Evolutionary conservation across 1,139 yeast genomes (phyloP), one percentile per base, ranked within the genome.

Genomic region (Candida smagusa): DNA sequence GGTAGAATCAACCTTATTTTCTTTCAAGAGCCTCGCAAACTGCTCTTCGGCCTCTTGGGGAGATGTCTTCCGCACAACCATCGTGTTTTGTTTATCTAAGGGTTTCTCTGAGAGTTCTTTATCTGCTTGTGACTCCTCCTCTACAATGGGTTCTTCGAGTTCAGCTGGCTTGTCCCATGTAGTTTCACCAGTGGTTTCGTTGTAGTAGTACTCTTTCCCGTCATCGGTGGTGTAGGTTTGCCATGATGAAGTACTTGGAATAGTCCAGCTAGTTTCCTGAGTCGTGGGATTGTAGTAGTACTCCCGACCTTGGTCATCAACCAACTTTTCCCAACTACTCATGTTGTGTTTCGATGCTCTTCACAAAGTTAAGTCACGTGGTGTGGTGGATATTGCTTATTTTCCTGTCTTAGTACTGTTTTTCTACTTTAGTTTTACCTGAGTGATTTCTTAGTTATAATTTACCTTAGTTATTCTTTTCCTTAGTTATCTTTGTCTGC

Each of bases 121-220:
- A 26, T 50, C 56, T 11, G 35, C 28, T 13, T 37, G 46, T n/a
- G 40, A 25, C 9, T 41, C 46, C 16, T 42, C 47, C 7, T 44
- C 30, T 16, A 16, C 19, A 5, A 31, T 41, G 12, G 35, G 34
- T 12, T n/a, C 28, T 11, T 30, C 29, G 3, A 64, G 56, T 16
- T 64, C 82, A 0, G 54, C 65, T 0, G 97, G 97, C 16, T 75
- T 58, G 21, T 81, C 87, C 97, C 97, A 90, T 0, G 84, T 81
- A 9, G 95, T 82, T 50, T 81, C 81, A 3, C 79, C 76, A 0
- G 90, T 77, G 12, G 60, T 59, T 13, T 68, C 66, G 54, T 86
- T 84, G 58, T 83, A 84, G 65, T 87, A 90, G 58, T 89, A 90
- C 25, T 66, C 66, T 40, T 65, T 66, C 1, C 92, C 94, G 12